These are phyloP conservation scores for Suillus fuscotomentosus DNA, from an alignment of 768 basidiomycete genomes.

Conservation along the genomic window DNA sequence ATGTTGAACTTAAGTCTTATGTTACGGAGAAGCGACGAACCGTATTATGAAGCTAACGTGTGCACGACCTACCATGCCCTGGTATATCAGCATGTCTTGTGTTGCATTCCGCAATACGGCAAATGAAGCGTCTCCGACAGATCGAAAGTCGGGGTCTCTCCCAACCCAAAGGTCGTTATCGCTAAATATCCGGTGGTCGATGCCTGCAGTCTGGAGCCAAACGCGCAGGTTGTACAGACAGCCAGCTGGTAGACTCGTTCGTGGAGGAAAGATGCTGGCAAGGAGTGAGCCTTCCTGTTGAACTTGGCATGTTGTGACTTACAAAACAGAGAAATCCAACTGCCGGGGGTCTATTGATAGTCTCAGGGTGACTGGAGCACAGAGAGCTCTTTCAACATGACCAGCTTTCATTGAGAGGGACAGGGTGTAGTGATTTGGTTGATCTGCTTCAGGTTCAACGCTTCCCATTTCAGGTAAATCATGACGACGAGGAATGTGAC, in stretches of 20 bases:
- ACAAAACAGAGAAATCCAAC: conserved; percentile 67
- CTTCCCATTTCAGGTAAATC: conserved; percentile 26
- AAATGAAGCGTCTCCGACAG: conserved; percentile 56
- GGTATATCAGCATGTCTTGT: conserved; percentile 50
- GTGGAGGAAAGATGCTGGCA: conserved; percentile 58
- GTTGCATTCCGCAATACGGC: conserved; percentile 45
- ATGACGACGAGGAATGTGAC: conserved; percentile 14
- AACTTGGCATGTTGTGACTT: conserved; percentile 16
- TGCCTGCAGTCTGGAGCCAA: conserved; percentile 57
- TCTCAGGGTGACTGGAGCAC: conserved; percentile 44
- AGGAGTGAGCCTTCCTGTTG: neutral
- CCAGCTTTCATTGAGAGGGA: conserved; percentile 54
- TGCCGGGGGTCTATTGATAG: conserved; percentile 51
- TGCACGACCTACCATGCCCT: conserved; percentile 54
- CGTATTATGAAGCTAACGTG: conserved; percentile 54
- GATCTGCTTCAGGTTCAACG: conserved; percentile 26
- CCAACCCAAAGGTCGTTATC: conserved; percentile 68
- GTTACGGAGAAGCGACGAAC: conserved; percentile 27
- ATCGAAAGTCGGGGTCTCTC: conserved; percentile 61
- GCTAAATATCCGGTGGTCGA: conserved; percentile 63
- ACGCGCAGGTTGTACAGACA: conserved; percentile 58
- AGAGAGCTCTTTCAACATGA: conserved; percentile 52
- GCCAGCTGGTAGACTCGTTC: conserved; percentile 49
- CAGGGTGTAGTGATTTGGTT: conserved; percentile 44
- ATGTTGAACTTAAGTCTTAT: neutral